Conservation (phyloP, 495 filamentous ascomycete species). For the Cercophora scortea region DNA sequence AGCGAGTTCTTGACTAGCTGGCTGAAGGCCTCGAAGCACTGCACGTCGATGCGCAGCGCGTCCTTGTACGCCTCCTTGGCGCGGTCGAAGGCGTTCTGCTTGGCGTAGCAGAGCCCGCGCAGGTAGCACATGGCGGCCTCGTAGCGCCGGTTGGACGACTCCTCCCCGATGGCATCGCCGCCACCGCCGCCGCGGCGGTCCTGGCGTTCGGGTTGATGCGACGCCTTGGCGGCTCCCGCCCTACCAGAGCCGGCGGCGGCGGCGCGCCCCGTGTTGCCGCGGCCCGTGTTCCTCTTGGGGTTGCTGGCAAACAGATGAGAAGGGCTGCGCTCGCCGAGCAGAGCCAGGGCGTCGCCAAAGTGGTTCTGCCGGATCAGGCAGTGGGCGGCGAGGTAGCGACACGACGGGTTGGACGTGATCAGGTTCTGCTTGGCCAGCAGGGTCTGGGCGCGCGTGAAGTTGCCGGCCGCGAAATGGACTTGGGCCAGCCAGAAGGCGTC, state of each 20-base stretch:
- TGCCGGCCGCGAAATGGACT: constrained; percentile 87
- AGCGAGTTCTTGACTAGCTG: constrained; percentile 95
- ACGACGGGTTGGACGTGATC: constrained; percentile 70
- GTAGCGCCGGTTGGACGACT: constrained; percentile 67
- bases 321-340: constrained; percentile 91
- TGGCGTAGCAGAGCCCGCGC: constrained; percentile 87
- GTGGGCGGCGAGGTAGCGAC: constrained; percentile 84
- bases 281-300: constrained; percentile 44
- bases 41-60: constrained; percentile 91
- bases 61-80: constrained; percentile 98
- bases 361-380: constrained; percentile 87
- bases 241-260: constrained; percentile 29
- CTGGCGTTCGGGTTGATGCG: constrained; percentile 33
- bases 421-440: constrained; percentile 82
- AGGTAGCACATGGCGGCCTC: constrained; percentile 98
- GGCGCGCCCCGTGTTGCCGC: constrained; percentile 35
- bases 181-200: constrained; percentile 39
- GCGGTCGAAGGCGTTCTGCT: constrained; percentile 94
- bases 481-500: constrained; percentile 94
- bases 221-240: constrained; percentile 15
- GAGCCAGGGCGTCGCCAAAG: constrained; percentile 76
- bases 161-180: constrained; percentile 55
- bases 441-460: constrained; percentile 81
- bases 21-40: constrained; percentile 97
- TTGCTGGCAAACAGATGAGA: constrained; percentile 64